Percentiles rank a stretch among this genome's conserved stretches.
Evolutionary conservation across 2,329 filamentous ascomycete species (phyloP).

Genomic region (Zalaria sp.): DNA sequence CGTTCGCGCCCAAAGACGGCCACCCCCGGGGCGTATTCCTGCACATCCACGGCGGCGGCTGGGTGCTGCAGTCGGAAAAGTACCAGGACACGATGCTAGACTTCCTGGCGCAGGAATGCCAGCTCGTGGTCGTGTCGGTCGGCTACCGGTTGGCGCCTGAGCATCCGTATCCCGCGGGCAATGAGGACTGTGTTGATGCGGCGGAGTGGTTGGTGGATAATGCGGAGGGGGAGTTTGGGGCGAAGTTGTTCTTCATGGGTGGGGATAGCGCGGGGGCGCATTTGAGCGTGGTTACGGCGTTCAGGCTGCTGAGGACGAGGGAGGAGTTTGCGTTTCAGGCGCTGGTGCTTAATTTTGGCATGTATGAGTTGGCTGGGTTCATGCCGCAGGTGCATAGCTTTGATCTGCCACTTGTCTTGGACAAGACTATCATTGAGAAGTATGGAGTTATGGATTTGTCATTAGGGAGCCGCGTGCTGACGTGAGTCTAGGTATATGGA

Average conservation of each 20-base stretch:
- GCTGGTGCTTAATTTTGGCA: conserved; percentile 39
- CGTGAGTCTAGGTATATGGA: conserved; percentile 23
- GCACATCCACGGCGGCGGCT: conserved; percentile 41
- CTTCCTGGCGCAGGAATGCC: conserved; percentile 33
- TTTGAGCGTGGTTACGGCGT: conserved; percentile 30
- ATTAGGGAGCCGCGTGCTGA: background rate
- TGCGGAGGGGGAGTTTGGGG: conserved; percentile 27
- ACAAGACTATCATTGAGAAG: conserved; percentile 29
- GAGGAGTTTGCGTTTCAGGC: conserved; percentile 31
- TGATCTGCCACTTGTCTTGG: conserved; percentile 29
- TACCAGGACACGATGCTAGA: conserved; percentile 35
- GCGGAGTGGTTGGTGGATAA: conserved; percentile 39
- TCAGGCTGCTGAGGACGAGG: conserved; percentile 29
- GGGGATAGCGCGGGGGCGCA: conserved; percentile 41
- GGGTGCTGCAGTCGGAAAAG: conserved; percentile 27
- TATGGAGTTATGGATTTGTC: conserved; percentile 4
- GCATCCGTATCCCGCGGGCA: conserved; percentile 39
- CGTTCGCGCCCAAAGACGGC: conserved; percentile 35
- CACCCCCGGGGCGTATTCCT: conserved; percentile 30
- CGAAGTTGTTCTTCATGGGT: conserved; percentile 24
- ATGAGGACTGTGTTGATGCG: conserved; percentile 44
- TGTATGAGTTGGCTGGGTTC: conserved; percentile 33
- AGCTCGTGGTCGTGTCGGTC: conserved; percentile 38
- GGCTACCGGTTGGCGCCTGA: conserved; percentile 49
- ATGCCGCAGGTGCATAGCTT: conserved; percentile 28